phyloP scores from a whole-genome alignment of 306 rosid genomes.

The cucumber (Cucumis sativus) region DNA sequence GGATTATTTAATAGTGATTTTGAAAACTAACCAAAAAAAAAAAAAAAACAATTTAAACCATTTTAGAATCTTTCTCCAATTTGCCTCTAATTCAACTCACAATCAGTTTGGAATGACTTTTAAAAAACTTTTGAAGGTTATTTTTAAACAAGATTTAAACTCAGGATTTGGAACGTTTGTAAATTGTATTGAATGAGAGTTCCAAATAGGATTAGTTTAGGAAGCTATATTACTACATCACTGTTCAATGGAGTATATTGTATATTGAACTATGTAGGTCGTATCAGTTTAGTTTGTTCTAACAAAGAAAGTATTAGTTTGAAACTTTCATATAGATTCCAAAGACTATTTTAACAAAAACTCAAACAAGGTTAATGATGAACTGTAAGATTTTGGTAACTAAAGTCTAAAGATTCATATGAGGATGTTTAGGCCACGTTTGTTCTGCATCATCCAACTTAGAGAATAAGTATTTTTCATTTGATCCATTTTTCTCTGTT shows the following conservation, averaged over 20 bases:
- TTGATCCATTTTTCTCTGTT: background rate
- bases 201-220: background rate
- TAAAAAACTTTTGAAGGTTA: too few relatives aligned
- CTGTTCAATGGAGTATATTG: background rate
- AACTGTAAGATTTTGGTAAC: background rate
- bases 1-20: too few relatives aligned
- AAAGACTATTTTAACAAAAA: background rate
- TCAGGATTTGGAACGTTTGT: too few relatives aligned
- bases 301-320: background rate
- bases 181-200: background rate
- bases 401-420: slow-evolving; percentile 5
- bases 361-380: background rate
- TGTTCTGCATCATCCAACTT: background rate
- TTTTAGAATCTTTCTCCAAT: too few relatives aligned
- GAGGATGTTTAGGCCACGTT: background rate
- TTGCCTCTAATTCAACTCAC: too few relatives aligned
- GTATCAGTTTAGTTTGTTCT: background rate
- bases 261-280: background rate
- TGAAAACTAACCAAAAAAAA: too few relatives aligned
- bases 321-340: background rate
- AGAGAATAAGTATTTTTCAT: background rate
- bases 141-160: too few relatives aligned
- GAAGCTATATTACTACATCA: background rate
- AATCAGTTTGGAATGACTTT: background rate
- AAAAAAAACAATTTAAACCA: too few relatives aligned